Evolutionary conservation across 768 basidiomycete species (phyloP), one percentile per base, ranked within the genome.

Genomic region (Phlegmacium glaucopus): DNA sequence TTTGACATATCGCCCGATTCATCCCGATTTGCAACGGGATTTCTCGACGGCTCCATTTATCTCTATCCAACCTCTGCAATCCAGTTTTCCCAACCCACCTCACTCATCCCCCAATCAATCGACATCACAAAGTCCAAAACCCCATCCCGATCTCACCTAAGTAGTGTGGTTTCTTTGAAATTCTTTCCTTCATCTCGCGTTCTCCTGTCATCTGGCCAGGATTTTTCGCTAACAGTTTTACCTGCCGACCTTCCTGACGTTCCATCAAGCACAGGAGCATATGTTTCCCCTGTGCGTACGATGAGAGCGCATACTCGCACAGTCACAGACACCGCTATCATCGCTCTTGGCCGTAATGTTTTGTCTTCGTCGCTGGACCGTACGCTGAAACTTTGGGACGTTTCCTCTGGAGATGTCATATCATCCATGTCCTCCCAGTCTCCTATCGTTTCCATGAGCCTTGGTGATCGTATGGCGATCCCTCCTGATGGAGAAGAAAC

Each of bases 141-240:
- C 16, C 66, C 61, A 16, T 67, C 71, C 18, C 66, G 65, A 47
- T 64, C 73, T 1, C 80, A 84, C 54, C 63, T 77, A 15, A 81
- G 78, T 63, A 74, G 75, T 1, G 69, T 80, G n/a, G 76, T 77
- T 2, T 72, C 74, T 16, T 63, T 85, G 22, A 72, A 70, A 36
- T 85, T 84, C 71, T 85, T 87, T 64, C 85, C 85, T 1, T 87
- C 83, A 0, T 83, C 78, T 9, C 72, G 82, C 34, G 88, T 90
- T 12, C 69, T 90, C 1, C 74, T 94, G 9, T 79, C 86, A 5
- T 72, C 82, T 0, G 80, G 85, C 1, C 77, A 77, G 4, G 87
- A 90, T 61, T 84, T 89, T 54, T 69, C 78, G 0, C 63, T 91
- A 3, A 68, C 78, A 18, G 75, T 94, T 49, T 77, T 85, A 44